phyloP scores from a whole-genome alignment of 257 asterid genomes.

The Haberlea rhodopensis region DNA sequence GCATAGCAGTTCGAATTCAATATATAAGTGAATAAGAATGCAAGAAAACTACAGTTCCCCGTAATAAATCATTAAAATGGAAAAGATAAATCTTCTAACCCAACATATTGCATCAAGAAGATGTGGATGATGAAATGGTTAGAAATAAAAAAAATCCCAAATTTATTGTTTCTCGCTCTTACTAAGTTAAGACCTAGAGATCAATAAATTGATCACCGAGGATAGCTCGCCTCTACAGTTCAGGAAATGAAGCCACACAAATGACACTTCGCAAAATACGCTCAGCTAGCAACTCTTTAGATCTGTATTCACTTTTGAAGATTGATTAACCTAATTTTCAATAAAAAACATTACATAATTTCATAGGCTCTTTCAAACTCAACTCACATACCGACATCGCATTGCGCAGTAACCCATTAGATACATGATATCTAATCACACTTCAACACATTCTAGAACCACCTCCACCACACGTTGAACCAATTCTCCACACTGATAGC shows the following conservation, averaged over 20 bases:
- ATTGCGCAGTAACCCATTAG: no score
- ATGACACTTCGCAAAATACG: neutral
- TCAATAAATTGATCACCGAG: neutral
- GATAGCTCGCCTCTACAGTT: neutral
- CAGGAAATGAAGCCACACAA: neutral
- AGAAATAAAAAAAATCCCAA: no score
- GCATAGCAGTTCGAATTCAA: conserved; percentile 31
- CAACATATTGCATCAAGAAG: neutral
- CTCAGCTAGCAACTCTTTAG: neutral
- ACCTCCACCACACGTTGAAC: no score
- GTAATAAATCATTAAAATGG: neutral
- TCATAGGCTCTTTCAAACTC: neutral
- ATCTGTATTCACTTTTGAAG: neutral
- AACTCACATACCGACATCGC: neutral
- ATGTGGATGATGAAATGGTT: no score
- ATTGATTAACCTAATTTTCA: neutral
- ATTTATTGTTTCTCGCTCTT: neutral
- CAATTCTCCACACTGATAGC: no score
- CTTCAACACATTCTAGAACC: no score
- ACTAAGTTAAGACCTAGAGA: neutral
- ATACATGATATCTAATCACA: no score
- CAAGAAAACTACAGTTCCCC: neutral
- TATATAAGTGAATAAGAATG: neutral
- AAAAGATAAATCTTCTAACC: neutral
- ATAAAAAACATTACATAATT: neutral